Evolutionary conservation across 129 eudicot species (phyloP).

Genomic region (Flaveria brownii): DNA sequence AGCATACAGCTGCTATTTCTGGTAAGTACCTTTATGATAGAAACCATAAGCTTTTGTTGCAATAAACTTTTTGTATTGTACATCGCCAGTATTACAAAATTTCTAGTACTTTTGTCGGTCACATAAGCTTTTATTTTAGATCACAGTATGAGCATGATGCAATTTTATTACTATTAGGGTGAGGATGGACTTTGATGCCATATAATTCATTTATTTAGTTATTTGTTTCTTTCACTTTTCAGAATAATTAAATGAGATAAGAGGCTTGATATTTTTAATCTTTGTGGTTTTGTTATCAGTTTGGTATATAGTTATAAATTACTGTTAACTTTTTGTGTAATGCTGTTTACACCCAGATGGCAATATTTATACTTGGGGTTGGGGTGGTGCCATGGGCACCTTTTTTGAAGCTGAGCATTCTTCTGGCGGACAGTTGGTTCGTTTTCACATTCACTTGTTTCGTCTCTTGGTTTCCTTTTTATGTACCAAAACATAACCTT

Average conservation of each 20-base stretch:
- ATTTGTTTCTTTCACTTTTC: not conserved
- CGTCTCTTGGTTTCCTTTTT: not conserved
- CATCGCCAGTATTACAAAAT: not conserved
- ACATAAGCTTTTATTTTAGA: not conserved
- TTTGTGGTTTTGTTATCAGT: not conserved
- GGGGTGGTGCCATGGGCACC: constrained; percentile 98
- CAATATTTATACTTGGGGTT: constrained; percentile 89
- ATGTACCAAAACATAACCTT: not conserved
- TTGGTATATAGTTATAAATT: not conserved
- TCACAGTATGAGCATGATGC: constrained; percentile 1
- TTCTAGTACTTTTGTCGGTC: not conserved
- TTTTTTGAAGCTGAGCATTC: constrained; percentile 88
- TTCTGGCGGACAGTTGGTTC: constrained; percentile 97
- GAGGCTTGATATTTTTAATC: constrained; percentile 7
- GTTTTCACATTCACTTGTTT: constrained; percentile 25
- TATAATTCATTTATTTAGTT: not conserved
- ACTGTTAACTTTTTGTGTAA: constrained; percentile 17
- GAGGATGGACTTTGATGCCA: not conserved
- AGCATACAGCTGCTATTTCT: constrained; percentile 97
- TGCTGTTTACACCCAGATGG: constrained; percentile 50
- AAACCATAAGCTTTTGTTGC: constrained; percentile 13
- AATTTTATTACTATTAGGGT: not conserved
- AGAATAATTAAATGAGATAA: constrained; percentile 5
- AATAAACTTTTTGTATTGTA: too few relatives aligned
- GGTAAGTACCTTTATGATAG: constrained; percentile 46